These are phyloP conservation scores for Zygosaccharomyces sapae DNA, from an alignment of 1,139 yeast species.

Conservation along the genomic window DNA sequence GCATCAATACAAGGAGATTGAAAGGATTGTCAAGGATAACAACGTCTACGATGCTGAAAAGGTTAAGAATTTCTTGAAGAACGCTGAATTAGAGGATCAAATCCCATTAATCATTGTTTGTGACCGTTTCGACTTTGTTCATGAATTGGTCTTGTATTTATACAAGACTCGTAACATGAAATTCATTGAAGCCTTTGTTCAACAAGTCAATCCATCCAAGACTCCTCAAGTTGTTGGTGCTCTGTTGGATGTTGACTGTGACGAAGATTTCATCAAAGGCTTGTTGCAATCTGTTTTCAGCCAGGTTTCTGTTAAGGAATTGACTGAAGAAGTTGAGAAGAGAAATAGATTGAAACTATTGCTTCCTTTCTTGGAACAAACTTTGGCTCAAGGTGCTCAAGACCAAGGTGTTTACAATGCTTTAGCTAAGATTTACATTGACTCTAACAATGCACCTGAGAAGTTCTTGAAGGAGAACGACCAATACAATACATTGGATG, in stretches of 20 bases:
- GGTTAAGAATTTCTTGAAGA: conserved; percentile 94
- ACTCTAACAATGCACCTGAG: conserved; percentile 95
- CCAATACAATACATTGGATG: conserved; percentile 83
- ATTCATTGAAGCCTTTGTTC: conserved; percentile 95
- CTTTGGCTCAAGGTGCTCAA: conserved; percentile 79
- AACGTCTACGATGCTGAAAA: conserved; percentile 94
- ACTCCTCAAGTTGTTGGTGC: conserved; percentile 98
- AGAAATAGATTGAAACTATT: conserved; percentile 88
- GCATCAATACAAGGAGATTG: conserved; percentile 90
- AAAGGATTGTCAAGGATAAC: conserved; percentile 91
- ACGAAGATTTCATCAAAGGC: conserved; percentile 78
- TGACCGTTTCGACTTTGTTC: conserved; percentile 87
- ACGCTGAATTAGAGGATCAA: conserved; percentile 90
- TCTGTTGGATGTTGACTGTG: conserved; percentile 93
- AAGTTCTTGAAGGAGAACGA: conserved; percentile 90
- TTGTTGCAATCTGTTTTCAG: conserved; percentile 84
- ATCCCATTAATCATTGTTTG: conserved; percentile 94
- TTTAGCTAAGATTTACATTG: conserved; percentile 94
- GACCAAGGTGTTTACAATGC: conserved; percentile 94
- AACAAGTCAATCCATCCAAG: conserved; percentile 90
- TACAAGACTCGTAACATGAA: conserved; percentile 94
- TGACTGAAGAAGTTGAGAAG: conserved; percentile 92
- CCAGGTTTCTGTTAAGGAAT: conserved; percentile 85
- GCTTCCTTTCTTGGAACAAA: conserved; percentile 88
- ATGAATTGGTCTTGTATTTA: conserved; percentile 85